Evolutionary conservation across 345 rosid genomes (phyloP), one percentile per base, ranked within the genome.

Genomic region (Carallia brachiata): DNA sequence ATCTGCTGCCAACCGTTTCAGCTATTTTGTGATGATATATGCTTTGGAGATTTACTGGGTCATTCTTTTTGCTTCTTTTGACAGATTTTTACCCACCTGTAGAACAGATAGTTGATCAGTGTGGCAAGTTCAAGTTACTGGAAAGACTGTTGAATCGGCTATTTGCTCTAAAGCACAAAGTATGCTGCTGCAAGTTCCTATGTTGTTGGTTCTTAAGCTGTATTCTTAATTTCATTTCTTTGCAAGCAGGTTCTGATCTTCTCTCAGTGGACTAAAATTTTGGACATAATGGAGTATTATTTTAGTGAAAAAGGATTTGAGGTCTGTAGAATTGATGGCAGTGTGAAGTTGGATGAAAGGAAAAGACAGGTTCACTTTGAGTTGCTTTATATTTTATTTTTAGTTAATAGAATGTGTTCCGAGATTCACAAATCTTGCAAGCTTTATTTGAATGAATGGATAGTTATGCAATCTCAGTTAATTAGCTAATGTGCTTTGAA

Each of bases 251-350:
- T 95, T 74, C 84, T 95, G 71, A 82, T 92, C 63, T 95, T 95
- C 77, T 62, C 83, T n/a, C 99, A 90, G 69, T 92, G 96, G 98
- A 95, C 99, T 23, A 92, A 86, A 78, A 59, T 95, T 58, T 65
- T 95, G 79, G 89, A 95, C 75, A 86, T 95, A 75, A 95, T 95
- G 96, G 98, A 95, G 18, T 95, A 90, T 74, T 95, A 95, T 78
- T 92, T 95, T 69, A 84, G 89, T 79, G 98, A 89, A 75, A 95
- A 84, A 74, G 99, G 98, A 37, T 85, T 84, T 77, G 84, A 85
- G 68, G 92, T 92, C 65, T 95, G 97, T 75, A 85, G 97, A 74
- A 95, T 95, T 73, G 99, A 95, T 81, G 99, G 98, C 69, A 39
- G 0, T 48, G 97, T 95, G 76, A 89, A 75, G 52, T 75, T 92